Conservation (phyloP, 2,329 filamentous ascomycete species). For the Fusarium heterosporum region DNA sequence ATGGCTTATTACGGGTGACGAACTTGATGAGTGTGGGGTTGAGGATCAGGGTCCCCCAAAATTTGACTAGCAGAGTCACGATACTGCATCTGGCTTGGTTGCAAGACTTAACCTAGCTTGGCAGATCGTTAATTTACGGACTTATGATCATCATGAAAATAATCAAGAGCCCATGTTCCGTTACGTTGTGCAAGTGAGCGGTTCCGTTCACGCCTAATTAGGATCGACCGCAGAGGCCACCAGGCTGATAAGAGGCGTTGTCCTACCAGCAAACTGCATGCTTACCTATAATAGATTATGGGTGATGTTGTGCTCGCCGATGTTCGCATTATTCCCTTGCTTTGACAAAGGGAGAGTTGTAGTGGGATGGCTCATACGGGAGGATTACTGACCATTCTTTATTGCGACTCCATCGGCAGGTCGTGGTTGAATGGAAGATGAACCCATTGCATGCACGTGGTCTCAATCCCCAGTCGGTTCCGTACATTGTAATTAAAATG, state of each 20-base stretch:
- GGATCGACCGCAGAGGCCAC: conserved; percentile 26
- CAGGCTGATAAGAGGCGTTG: conserved; percentile 12
- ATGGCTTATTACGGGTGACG: conserved; percentile 6
- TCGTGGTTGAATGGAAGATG: not conserved
- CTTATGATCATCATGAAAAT: conserved; percentile 15
- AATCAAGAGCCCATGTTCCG: not conserved
- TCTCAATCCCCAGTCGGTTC: conserved; percentile 14
- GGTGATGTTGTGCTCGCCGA: conserved; percentile 15
- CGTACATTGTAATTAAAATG: conserved; percentile 26
- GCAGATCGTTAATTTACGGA: conserved; percentile 29
- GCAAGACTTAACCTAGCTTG: conserved; percentile 10
- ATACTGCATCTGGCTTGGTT: conserved; percentile 21
- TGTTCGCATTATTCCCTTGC: conserved; percentile 5
- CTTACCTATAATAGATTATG: not conserved
- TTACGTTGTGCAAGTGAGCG: conserved; percentile 1
- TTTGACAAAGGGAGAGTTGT: not conserved
- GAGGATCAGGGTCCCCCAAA: conserved; percentile 33
- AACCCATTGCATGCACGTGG: conserved; percentile 25
- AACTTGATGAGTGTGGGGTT: conserved; percentile 35
- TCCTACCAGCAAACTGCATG: conserved; percentile 13
- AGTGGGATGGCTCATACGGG: not conserved
- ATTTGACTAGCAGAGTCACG: conserved; percentile 32
- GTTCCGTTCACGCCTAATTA: conserved; percentile 27
- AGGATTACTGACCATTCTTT: not conserved
- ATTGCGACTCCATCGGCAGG: conserved; percentile 5